phyloP scores from a whole-genome alignment of 495 filamentous ascomycete species.

The Aspergillus ostianus region DNA sequence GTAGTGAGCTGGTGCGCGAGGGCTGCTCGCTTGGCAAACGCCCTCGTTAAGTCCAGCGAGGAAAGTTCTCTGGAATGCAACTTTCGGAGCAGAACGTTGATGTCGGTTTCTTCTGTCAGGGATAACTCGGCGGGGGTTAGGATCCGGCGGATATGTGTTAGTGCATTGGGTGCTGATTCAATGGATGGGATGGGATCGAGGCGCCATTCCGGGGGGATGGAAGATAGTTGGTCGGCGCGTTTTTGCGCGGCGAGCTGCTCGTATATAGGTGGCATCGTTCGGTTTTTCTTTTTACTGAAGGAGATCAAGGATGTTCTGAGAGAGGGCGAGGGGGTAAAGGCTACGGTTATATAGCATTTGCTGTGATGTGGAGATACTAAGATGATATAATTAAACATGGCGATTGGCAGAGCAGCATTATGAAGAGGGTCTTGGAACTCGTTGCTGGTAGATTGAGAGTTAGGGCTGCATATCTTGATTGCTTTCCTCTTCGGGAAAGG shows the following conservation, averaged over 20 bases:
- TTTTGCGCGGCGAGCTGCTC: conserved; percentile 10
- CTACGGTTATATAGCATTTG: neutral
- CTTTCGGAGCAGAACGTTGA: conserved; percentile 39
- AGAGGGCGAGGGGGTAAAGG: neutral
- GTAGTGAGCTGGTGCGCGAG: conserved; percentile 57
- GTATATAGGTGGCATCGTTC: neutral
- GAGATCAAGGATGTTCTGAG: neutral
- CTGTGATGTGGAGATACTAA: neutral
- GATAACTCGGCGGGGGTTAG: conserved; percentile 47
- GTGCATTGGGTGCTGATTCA: conserved; percentile 6
- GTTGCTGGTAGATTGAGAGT: neutral
- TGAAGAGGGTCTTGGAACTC: neutral
- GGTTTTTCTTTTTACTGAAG: neutral
- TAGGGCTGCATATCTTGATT: neutral
- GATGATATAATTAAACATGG: neutral
- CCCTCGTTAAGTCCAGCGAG: conserved; percentile 48
- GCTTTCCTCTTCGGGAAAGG: neutral
- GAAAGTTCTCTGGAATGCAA: conserved; percentile 46
- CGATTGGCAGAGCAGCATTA: neutral
- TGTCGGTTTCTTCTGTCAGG: conserved; percentile 49
- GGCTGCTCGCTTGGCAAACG: conserved; percentile 58
- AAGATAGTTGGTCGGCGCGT: conserved; percentile 27
- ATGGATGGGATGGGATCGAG: conserved; percentile 16
- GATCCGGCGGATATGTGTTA: conserved; percentile 27
- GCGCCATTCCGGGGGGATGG: conserved; percentile 36